These are phyloP conservation scores for Stemphylium lycopersici DNA, from an alignment of 2,329 filamentous ascomycete genomes.

Conservation along the genomic window DNA sequence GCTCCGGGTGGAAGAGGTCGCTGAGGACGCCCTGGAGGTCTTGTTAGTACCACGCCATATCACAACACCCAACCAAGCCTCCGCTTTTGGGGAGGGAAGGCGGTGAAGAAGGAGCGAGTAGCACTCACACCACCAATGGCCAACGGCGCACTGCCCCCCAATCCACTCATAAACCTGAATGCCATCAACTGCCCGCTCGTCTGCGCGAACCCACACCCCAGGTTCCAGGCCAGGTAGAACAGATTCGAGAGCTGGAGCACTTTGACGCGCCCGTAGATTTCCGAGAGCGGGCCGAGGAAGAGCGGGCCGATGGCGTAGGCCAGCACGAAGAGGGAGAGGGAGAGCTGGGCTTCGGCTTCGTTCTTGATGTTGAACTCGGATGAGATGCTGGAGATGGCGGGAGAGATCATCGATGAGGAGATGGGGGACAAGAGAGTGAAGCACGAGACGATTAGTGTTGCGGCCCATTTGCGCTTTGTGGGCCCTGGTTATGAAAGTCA, in stretches of 20 bases:
- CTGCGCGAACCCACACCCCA: slow-evolving; percentile 50
- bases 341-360: slow-evolving; percentile 40
- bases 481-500: slow-evolving; percentile 1
- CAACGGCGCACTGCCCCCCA: slow-evolving; percentile 48
- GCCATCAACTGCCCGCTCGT: slow-evolving; percentile 42
- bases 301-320: slow-evolving; percentile 50
- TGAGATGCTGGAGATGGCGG: slow-evolving; percentile 41
- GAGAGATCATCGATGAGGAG: slow-evolving; percentile 50
- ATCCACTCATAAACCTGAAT: slow-evolving; percentile 47
- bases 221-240: slow-evolving; percentile 49
- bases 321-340: slow-evolving; percentile 49
- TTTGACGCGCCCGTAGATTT: slow-evolving; percentile 47
- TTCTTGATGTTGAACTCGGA: slow-evolving; percentile 44
- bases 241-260: slow-evolving; percentile 48
- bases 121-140: slow-evolving; percentile 45
- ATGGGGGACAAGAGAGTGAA: slow-evolving; percentile 51
- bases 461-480: slow-evolving; percentile 52
- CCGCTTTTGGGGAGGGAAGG: neutral
- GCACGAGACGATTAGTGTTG: slow-evolving; percentile 53
- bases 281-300: slow-evolving; percentile 46
- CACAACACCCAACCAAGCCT: no score
- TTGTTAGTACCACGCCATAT: slow-evolving; percentile 1
- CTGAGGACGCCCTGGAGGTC: slow-evolving; percentile 51
- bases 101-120: neutral
- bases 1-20: slow-evolving; percentile 65